Evolutionary conservation across 345 rosid species (phyloP).

Genomic region (Psidium friedrichsthalianum): DNA sequence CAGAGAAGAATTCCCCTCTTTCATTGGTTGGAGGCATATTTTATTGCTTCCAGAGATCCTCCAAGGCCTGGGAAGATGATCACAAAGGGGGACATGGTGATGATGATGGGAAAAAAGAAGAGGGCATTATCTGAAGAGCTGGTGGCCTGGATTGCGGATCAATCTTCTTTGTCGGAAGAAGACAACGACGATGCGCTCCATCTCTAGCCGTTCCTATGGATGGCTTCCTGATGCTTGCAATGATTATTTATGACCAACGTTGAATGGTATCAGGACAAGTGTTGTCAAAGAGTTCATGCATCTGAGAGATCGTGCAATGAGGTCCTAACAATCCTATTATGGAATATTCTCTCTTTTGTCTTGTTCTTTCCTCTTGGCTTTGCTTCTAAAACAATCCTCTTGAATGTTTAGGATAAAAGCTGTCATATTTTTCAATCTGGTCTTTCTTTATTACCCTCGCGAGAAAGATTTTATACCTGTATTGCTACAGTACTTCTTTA

Average conservation of each 20-base stretch:
- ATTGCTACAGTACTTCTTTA: not conserved
- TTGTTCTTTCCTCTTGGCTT: not conserved
- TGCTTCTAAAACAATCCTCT: not conserved
- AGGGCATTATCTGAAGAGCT: too few species aligned
- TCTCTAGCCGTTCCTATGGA: too few species aligned
- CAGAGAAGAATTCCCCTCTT: too few species aligned
- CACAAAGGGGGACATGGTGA: too few species aligned
- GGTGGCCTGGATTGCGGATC: too few species aligned
- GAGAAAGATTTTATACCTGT: not conserved
- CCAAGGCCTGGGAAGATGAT: too few species aligned
- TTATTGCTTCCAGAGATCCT: too few species aligned
- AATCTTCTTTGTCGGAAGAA: too few species aligned
- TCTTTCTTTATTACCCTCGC: not conserved
- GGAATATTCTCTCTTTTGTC: not conserved
- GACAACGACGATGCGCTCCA: too few species aligned
- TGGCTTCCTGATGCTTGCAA: not conserved
- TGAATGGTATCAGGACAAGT: not conserved
- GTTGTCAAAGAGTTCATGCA: not conserved
- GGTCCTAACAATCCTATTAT: not conserved
- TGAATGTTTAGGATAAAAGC: not conserved
- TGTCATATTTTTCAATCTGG: not conserved
- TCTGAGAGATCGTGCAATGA: not conserved
- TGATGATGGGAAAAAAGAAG: too few species aligned
- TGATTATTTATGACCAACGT: not conserved
- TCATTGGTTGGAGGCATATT: too few species aligned